Evolutionary conservation across 345 rosid genomes (phyloP).

Genomic region (Eutrema heterophyllum): DNA sequence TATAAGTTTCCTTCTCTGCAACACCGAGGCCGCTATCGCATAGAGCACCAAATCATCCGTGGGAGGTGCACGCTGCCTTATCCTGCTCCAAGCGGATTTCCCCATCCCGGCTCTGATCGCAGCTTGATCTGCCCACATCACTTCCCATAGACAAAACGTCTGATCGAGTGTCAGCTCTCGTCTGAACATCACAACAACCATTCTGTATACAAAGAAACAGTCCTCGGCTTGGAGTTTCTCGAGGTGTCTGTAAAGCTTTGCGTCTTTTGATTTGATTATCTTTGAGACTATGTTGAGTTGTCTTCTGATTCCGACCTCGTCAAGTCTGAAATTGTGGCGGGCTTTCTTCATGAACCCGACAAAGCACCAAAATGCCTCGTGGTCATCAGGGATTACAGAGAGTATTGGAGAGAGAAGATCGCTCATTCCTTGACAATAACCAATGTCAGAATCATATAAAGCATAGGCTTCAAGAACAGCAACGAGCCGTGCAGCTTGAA

Average conservation of each 20-base stretch:
- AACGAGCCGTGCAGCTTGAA: constrained; percentile 87
- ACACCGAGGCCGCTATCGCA: constrained; percentile 90
- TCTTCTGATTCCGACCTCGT: constrained; percentile 88
- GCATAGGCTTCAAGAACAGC: constrained; percentile 98
- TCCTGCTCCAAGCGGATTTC: constrained; percentile 88
- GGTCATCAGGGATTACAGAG: constrained; percentile 71
- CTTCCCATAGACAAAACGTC: constrained; percentile 92
- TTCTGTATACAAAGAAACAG: constrained; percentile 96
- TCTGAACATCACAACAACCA: constrained; percentile 94
- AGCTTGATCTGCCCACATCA: constrained; percentile 99
- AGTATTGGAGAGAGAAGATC: constrained; percentile 91
- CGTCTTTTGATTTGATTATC: constrained; percentile 86
- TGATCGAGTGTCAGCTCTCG: constrained; percentile 91
- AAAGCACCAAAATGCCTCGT: constrained; percentile 97
- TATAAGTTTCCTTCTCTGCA: constrained; percentile 87
- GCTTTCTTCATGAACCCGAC: constrained; percentile 97
- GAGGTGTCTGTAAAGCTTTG: constrained; percentile 75
- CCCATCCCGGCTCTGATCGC: constrained; percentile 90
- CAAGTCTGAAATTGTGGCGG: constrained; percentile 93
- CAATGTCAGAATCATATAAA: constrained; percentile 84
- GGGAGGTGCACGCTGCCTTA: constrained; percentile 90
- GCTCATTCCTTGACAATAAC: constrained; percentile 99
- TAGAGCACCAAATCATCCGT: constrained; percentile 88
- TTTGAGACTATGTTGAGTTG: constrained; percentile 86
- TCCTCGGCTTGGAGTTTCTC: constrained; percentile 95